Conservation (phyloP, 495 filamentous ascomycete genomes). For the Penicillium silybi region DNA sequence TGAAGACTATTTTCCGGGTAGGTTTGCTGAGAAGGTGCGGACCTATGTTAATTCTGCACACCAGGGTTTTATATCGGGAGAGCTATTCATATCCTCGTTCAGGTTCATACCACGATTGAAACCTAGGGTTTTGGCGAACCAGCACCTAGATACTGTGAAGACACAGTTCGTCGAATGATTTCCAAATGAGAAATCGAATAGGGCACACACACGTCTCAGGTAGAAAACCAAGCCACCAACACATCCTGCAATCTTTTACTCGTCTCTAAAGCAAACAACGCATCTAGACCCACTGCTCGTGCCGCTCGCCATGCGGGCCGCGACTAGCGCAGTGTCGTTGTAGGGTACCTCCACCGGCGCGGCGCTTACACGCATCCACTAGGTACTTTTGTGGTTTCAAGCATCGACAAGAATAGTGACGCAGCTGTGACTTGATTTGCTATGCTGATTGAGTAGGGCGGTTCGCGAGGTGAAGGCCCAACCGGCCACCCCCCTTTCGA, state of each 20-base stretch:
- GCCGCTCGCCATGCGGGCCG: constrained; percentile 9
- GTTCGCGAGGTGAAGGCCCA: constrained; percentile 2
- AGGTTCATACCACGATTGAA: constrained; percentile 14
- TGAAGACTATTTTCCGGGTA: constrained; percentile 52
- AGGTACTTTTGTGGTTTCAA: constrained; percentile 10
- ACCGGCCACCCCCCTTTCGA: background rate
- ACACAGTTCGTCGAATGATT: no score
- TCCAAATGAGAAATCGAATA: no score
- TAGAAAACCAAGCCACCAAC: background rate
- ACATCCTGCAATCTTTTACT: background rate
- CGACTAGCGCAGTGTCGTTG: constrained; percentile 6
- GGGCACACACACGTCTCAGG: no score
- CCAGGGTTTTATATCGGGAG: constrained; percentile 34
- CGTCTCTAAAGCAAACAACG: background rate
- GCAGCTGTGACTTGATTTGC: background rate
- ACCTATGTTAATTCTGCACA: no score
- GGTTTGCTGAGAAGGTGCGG: constrained; percentile 1
- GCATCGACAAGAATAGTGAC: background rate
- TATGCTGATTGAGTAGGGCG: background rate
- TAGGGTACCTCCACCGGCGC: background rate
- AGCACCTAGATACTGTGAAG: no score
- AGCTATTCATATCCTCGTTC: constrained; percentile 29
- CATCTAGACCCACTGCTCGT: constrained; percentile 6
- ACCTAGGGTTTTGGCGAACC: no score
- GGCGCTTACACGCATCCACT: constrained; percentile 16